Percentiles rank a stretch among this genome's conserved stretches.
Evolutionary conservation across 495 filamentous ascomycete genomes (phyloP).

Genomic region (Lasiosphaeria ovina): DNA sequence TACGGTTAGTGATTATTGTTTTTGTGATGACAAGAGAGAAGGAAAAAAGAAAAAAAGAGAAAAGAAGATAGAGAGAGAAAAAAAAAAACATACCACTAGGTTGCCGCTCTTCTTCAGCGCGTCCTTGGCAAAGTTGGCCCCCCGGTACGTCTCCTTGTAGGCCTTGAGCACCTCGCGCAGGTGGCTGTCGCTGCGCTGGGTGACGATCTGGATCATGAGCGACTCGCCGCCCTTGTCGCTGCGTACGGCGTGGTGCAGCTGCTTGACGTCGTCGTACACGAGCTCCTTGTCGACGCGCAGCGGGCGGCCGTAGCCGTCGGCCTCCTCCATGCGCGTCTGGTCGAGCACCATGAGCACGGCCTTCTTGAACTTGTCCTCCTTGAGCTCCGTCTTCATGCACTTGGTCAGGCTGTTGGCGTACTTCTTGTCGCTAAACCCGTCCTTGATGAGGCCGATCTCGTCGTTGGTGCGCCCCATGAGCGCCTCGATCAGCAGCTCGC

Average conservation of each 20-base stretch:
- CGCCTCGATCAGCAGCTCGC: slow-evolving; percentile 88
- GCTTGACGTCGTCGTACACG: slow-evolving; percentile 68
- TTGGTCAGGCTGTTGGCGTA: slow-evolving; percentile 77
- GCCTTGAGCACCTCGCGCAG: slow-evolving; percentile 71
- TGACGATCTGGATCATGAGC: slow-evolving; percentile 83
- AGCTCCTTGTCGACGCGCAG: slow-evolving; percentile 47
- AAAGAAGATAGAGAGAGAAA: slow-evolving; percentile 8
- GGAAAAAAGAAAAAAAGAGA: slow-evolving; percentile 6
- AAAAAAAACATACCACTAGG: slow-evolving; percentile 70
- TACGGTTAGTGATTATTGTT: background rate
- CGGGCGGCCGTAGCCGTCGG: slow-evolving; percentile 45
- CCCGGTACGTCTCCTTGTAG: slow-evolving; percentile 64
- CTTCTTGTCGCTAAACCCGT: slow-evolving; percentile 88
- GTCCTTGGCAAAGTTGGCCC: slow-evolving; percentile 78
- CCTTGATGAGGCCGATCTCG: slow-evolving; percentile 88
- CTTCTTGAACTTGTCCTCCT: slow-evolving; percentile 90
- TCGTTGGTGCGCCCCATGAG: slow-evolving; percentile 84
- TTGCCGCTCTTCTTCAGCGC: slow-evolving; percentile 87
- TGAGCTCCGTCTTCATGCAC: slow-evolving; percentile 88
- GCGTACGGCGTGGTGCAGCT: slow-evolving; percentile 66
- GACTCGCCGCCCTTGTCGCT: slow-evolving; percentile 82
- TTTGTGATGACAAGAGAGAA: slow-evolving; percentile 8
- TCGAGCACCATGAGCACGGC: slow-evolving; percentile 85
- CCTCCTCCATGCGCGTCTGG: slow-evolving; percentile 78
- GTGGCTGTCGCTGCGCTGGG: slow-evolving; percentile 75